These are phyloP conservation scores for Camelina hispida DNA, from an alignment of 345 rosid species.

Conservation along the genomic window DNA sequence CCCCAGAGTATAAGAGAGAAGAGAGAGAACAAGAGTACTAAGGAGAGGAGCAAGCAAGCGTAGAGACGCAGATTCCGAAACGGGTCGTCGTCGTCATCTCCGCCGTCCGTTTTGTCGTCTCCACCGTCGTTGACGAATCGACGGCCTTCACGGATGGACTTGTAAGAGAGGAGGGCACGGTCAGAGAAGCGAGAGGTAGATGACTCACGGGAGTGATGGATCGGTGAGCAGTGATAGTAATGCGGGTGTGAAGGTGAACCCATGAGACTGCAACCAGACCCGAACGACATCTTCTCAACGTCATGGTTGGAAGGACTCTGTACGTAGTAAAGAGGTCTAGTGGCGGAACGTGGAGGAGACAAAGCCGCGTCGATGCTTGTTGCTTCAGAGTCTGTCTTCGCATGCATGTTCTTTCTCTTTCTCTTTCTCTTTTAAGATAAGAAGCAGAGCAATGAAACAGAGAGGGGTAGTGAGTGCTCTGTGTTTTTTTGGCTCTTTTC, in stretches of 20 bases:
- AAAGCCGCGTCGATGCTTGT: slow-evolving; percentile 74
- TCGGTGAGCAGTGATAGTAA: slow-evolving; percentile 87
- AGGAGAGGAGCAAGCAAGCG: slow-evolving; percentile 55
- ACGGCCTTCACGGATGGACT: slow-evolving; percentile 51
- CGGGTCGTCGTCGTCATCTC: slow-evolving; percentile 27
- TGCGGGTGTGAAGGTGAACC: slow-evolving; percentile 77
- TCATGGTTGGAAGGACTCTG: slow-evolving; percentile 98
- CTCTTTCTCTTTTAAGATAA: neutral
- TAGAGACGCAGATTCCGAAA: slow-evolving; percentile 62
- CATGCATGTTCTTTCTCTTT: slow-evolving; percentile 59
- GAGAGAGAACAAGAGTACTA: slow-evolving; percentile 58
- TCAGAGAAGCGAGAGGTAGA: slow-evolving; percentile 90
- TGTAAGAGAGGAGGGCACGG: slow-evolving; percentile 58
- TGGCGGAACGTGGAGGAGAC: slow-evolving; percentile 55
- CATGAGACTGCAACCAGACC: slow-evolving; percentile 73
- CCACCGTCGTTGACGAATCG: slow-evolving; percentile 37
- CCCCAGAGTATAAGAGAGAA: slow-evolving; percentile 89
- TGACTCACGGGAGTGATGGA: slow-evolving; percentile 96
- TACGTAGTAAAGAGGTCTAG: slow-evolving; percentile 78
- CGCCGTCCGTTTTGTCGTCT: slow-evolving; percentile 47
- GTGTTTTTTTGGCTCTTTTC: slow-evolving; percentile 22
- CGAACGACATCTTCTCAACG: slow-evolving; percentile 93
- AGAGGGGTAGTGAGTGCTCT: neutral
- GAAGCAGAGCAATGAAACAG: slow-evolving; percentile 27
- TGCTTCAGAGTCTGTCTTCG: slow-evolving; percentile 91